phyloP scores from a whole-genome alignment of 345 rosid species.

The Microcos paniculata region DNA sequence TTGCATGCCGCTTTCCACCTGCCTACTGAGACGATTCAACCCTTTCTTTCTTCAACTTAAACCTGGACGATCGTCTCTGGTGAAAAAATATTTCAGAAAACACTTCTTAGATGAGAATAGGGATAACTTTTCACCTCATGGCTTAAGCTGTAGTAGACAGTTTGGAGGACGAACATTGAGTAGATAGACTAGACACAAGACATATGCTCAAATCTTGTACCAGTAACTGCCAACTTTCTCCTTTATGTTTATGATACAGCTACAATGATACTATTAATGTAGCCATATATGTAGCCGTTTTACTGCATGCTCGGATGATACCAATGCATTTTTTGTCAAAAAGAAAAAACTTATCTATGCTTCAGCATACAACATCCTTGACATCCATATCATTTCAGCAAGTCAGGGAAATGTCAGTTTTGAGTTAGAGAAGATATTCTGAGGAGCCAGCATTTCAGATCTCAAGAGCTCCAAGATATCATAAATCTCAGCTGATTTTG shows the following conservation, averaged over 20 bases:
- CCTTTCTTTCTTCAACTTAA: not conserved
- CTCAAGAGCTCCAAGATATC: constrained; percentile 40
- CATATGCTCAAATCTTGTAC: not conserved
- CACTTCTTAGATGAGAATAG: not conserved
- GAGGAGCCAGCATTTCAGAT: constrained; percentile 32
- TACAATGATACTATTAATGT: not conserved
- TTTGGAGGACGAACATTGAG: not conserved
- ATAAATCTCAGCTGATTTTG: constrained; percentile 33
- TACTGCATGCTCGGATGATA: not conserved
- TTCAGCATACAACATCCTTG: not conserved
- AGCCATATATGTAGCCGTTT: not conserved
- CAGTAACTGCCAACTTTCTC: not conserved
- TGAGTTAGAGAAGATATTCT: not conserved
- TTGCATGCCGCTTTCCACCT: not conserved
- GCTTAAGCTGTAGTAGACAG: not conserved
- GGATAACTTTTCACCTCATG: too few relatives aligned
- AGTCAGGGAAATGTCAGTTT: not conserved
- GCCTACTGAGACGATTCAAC: not conserved
- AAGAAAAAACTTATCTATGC: not conserved
- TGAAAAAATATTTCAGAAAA: not conserved
- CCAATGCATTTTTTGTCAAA: not conserved
- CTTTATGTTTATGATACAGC: not conserved
- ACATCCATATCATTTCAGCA: not conserved
- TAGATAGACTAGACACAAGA: not conserved
- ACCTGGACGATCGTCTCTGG: not conserved